phyloP scores from a whole-genome alignment of 306 rosid species.

The Urtica urens region DNA sequence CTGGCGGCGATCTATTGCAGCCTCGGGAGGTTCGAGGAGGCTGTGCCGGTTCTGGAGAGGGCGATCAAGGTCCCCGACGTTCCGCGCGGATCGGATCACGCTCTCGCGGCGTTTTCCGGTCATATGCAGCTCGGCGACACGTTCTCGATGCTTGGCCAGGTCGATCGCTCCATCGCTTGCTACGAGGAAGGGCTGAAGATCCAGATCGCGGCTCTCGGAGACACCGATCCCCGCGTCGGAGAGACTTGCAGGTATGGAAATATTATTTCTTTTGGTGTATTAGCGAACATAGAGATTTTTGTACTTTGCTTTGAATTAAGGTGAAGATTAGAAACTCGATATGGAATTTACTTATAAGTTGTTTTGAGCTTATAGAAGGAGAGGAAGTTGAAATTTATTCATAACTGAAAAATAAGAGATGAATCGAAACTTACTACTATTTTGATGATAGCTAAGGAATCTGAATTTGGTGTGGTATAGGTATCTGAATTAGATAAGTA shows the following conservation, averaged over 20 bases:
- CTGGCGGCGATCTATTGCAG: conserved; percentile 92
- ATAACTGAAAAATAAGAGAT: too few relatives aligned
- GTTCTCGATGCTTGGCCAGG: conserved; percentile 87
- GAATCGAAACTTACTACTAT: too few relatives aligned
- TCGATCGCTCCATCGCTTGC: conserved; percentile 63
- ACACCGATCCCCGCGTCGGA: conserved; percentile 89
- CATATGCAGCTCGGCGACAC: conserved; percentile 95
- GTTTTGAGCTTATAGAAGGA: too few relatives aligned
- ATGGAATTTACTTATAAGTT: too few relatives aligned
- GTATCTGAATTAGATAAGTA: too few relatives aligned
- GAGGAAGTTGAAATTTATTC: too few relatives aligned
- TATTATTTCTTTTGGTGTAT: background rate
- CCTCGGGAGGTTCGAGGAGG: conserved; percentile 86
- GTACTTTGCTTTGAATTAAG: too few relatives aligned
- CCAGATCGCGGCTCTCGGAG: conserved; percentile 90
- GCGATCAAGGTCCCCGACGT: conserved; percentile 74
- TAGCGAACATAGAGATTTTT: too few relatives aligned
- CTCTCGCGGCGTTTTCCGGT: conserved; percentile 93
- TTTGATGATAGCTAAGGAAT: too few relatives aligned
- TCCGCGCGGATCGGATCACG: conserved; percentile 61
- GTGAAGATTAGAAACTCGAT: too few relatives aligned
- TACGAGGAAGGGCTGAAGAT: conserved; percentile 86
- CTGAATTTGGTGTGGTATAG: too few relatives aligned
- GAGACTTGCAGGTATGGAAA: conserved; percentile 73
- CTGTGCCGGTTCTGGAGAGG: conserved; percentile 82